Percentiles rank a stretch among this genome's conserved stretches.
These are phyloP conservation scores for Entomortierella parvispora DNA, from an alignment of 192 early-diverging fungal species.

Conservation along the genomic window DNA sequence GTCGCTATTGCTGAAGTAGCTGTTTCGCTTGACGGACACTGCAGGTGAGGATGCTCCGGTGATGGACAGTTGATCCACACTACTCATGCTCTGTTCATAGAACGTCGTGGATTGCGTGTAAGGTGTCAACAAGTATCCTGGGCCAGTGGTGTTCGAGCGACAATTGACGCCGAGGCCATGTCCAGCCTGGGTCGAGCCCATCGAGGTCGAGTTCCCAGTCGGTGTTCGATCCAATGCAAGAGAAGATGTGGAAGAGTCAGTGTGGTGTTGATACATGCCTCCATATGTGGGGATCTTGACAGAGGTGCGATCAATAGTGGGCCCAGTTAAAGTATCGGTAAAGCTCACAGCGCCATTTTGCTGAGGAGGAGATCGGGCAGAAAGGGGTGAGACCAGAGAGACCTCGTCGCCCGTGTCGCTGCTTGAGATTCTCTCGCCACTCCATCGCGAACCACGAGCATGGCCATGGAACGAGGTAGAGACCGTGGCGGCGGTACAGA, in stretches of 20 bases:
- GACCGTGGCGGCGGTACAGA: conserved; percentile 19
- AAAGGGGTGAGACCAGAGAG: background rate
- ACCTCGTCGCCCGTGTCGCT: conserved; percentile 30
- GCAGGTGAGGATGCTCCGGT: conserved; percentile 17
- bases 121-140: conserved; percentile 25
- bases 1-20: conserved; percentile 46
- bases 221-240: conserved; percentile 7
- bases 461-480: conserved; percentile 37
- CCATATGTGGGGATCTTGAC: background rate
- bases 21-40: conserved; percentile 8
- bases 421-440: conserved; percentile 44
- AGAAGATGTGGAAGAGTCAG: conserved; percentile 27
- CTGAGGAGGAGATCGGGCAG: no score
- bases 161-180: background rate
- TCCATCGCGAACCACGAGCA: conserved; percentile 37
- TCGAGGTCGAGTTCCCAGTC: background rate
- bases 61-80: conserved; percentile 24
- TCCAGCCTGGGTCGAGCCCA: background rate
- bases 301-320: no score
- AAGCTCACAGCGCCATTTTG: no score
- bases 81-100: conserved; percentile 40
- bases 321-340: no score
- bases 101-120: conserved; percentile 14
- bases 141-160: conserved; percentile 11
- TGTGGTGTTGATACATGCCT: conserved; percentile 8